Base-by-base conservation (phyloP, 75 land plant species). In the Adiantum capillusveneris region DNA sequence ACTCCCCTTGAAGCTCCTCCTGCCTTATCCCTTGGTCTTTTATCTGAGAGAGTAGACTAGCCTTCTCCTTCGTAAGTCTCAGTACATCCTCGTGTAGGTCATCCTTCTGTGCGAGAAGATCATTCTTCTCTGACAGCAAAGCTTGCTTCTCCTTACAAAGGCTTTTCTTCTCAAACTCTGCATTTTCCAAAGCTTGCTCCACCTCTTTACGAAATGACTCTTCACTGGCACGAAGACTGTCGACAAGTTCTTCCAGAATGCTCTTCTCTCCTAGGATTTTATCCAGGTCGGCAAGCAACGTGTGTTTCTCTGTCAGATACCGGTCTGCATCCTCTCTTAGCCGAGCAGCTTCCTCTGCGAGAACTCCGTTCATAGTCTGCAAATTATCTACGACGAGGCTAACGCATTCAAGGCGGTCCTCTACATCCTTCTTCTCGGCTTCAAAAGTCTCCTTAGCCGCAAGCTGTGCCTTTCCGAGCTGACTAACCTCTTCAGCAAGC, bases 221-320 rank as follows among this genome's bases (percentile, higher is more conserved):
- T 14, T 26, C 55, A 12, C 55, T 26, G 29, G 29, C 25, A 3
- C 55, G 55, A 24, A 53, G 13, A 24, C 55, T 53, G 25, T 53
- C 55, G 9, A 53, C 55, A 2, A 53, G 25, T 5, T 53, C 28
- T 53, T 53, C 55, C 55, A 53, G 29, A 3, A 53, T 25, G 55
- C 6, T 53, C 55, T 53, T 53, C 28, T 53, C 55, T 22, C 28
- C 55, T 6, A 25, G 9, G 3, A 53, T 25, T 24, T 53, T 53
- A 7, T 53, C 55, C 6, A 53, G 2, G 5, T 53, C 28, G 6
- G 2, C 55, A 7, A 53, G 25, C 25, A 53, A 25, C 6, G 25
- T 14, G 5, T 5, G 21, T 24, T 26, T 53, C 9, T 53, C 28
- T 5, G 28, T 12, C 28, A 14, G 2, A 24, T 18, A 25, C 2